A percentile compares a stretch with the other conserved stretches of the same genome.
These are phyloP conservation scores for Euphorbia celastroides DNA, from an alignment of 441 rosid genomes.

Conservation along the genomic window DNA sequence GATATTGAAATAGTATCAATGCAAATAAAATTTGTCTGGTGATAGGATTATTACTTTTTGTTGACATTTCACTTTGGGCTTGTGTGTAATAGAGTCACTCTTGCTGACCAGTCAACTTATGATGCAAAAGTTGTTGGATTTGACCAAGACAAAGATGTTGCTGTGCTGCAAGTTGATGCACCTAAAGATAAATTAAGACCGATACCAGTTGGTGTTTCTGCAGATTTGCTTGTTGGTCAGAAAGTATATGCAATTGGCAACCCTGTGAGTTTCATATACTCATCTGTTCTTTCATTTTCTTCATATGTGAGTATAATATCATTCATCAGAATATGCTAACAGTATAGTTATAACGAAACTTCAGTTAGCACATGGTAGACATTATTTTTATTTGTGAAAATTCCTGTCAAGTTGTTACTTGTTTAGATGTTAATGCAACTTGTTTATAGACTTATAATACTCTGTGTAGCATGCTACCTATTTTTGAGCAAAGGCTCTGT, in stretches of 20 bases:
- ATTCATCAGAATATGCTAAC: not conserved
- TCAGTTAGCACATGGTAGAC: not conserved
- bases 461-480: not conserved
- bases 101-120: slow-evolving; percentile 73
- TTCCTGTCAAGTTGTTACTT: not conserved
- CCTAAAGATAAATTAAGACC: slow-evolving; percentile 77
- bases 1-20: not conserved
- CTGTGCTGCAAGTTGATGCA: slow-evolving; percentile 68
- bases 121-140: slow-evolving; percentile 92
- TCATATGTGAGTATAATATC: not conserved
- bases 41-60: not conserved
- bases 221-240: slow-evolving; percentile 96
- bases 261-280: slow-evolving; percentile 56
- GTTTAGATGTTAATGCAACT: slow-evolving; percentile 4
- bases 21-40: not conserved
- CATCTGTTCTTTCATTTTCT: not conserved
- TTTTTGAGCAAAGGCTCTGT: slow-evolving; percentile 3
- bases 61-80: slow-evolving; percentile 18
- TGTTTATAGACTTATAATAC: not conserved
- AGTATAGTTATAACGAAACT: not conserved
- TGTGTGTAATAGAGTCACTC: slow-evolving; percentile 61
- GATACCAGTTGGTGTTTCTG: slow-evolving; percentile 84
- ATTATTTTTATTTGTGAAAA: not conserved
- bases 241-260: slow-evolving; percentile 96
- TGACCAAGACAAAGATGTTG: slow-evolving; percentile 98